A percentile compares a stretch with the other conserved stretches of the same genome.
phyloP scores from a whole-genome alignment of 2,329 filamentous ascomycete genomes.

The Colletotrichum paranaense region DNA sequence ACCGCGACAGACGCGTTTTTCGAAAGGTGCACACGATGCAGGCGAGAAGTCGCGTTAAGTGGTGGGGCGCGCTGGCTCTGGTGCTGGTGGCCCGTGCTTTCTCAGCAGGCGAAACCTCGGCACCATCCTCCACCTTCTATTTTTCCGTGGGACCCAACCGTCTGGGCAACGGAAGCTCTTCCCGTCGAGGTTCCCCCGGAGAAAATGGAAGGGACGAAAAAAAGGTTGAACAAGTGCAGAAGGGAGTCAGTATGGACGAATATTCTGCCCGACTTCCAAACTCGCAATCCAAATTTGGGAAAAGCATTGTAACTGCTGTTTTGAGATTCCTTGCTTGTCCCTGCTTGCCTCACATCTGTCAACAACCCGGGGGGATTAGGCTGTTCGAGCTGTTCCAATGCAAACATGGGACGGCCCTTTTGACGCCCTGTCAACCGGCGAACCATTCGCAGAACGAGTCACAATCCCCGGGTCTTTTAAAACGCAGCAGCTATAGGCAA shows the following conservation, averaged over 20 bases:
- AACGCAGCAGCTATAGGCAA: not conserved
- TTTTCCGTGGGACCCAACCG: not conserved
- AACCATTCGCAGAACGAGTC: slow-evolving; percentile 1
- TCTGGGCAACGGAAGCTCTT: not conserved
- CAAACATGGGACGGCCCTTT: slow-evolving; percentile 4
- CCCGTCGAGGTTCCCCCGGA: too few species aligned
- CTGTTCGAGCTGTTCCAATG: slow-evolving; percentile 1
- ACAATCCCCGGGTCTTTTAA: not conserved
- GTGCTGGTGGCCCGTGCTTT: slow-evolving; percentile 9
- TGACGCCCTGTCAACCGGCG: not conserved
- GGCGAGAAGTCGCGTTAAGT: slow-evolving; percentile 29
- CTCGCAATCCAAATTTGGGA: slow-evolving; percentile 2
- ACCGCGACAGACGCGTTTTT: slow-evolving; percentile 32
- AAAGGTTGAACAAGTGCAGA: not conserved
- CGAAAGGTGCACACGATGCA: slow-evolving; percentile 4
- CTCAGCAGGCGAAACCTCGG: slow-evolving; percentile 21
- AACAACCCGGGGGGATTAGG: slow-evolving; percentile 2
- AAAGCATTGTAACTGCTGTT: not conserved
- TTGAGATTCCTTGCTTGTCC: slow-evolving; percentile 1
- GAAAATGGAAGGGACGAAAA: not conserved
- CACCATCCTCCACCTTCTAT: not conserved
- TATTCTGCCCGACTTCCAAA: not conserved
- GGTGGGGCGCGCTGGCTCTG: slow-evolving; percentile 16
- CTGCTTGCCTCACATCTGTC: slow-evolving; percentile 6
- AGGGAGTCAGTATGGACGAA: not conserved